Evolutionary conservation across 2,329 filamentous ascomycete genomes (phyloP), one percentile per base, ranked within the genome.

Genomic region (Geosmithia flava): DNA sequence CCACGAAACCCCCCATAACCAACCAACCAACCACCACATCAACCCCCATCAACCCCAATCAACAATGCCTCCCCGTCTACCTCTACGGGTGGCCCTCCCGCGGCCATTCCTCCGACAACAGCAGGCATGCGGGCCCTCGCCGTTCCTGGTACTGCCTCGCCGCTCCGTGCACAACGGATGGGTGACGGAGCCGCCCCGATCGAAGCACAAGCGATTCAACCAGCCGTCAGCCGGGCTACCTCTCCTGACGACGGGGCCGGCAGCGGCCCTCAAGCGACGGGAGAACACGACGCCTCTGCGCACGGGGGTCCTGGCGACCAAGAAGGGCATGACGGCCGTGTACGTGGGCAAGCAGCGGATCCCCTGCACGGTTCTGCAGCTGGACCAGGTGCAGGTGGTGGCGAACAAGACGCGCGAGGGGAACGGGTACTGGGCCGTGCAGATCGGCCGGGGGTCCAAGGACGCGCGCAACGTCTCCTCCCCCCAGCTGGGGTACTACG

Each of bases 311-410:
- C 75, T 98, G 44, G 89, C 85, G 13, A 76, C 83, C 62, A 98
- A 98, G 70, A 91, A 90, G 70, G 93, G 93, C 65, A 97, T 98
- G 87, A 95, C 89, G 42, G 90, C 85, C 51, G 69, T 96, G 54
- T 97, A 85, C 74, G 83, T 89, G 60, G 78, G 81, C 57, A 85
- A 86, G 56, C 77, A 76, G 53, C 82, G 91, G 54, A 85, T 83
- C 50, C 76, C 90, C 19, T 95, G 89, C 72, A 98, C 93, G 15
- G 85, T 98, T 47, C 76, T 98, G 49, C 90, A 97, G 70, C 75
- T 98, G 58, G 93, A 98, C 66, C 77, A 87, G 58, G 89, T 94
- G 52, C 85, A 97, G 68, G 89, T 96, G 8, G 72, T 96, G 40
- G 82, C 84, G 50, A 83, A 87, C 68, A 96, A 95, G 75, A 93